phyloP scores from a whole-genome alignment of 192 early-diverging fungal species.

The Polychytrium aggregatum region DNA sequence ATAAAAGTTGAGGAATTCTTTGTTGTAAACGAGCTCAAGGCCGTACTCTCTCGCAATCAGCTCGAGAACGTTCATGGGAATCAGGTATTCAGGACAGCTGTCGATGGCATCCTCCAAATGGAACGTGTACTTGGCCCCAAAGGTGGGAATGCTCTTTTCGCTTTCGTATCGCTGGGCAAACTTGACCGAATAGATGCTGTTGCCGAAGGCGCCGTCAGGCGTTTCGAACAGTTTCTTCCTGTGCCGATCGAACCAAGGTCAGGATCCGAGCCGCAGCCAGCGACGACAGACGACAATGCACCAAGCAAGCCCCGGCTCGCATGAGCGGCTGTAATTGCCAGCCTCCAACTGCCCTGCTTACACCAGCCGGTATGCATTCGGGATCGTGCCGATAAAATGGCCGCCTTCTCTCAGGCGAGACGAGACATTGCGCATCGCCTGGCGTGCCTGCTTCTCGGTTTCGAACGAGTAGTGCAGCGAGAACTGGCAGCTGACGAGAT shows the following conservation, averaged over 20 bases:
- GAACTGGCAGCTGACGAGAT: constrained; percentile 93
- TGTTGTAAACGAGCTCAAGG: constrained; percentile 59
- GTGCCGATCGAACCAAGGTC: not conserved
- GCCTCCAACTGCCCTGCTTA: no score
- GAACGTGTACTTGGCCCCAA: constrained; percentile 83
- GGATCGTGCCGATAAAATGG: constrained; percentile 83
- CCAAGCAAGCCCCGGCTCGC: constrained; percentile 38
- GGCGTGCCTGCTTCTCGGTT: constrained; percentile 64
- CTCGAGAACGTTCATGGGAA: constrained; percentile 73
- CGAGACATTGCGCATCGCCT: constrained; percentile 72
- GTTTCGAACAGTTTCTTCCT: constrained; percentile 35
- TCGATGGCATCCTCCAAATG: constrained; percentile 90
- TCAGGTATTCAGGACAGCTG: constrained; percentile 89
- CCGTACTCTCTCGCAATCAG: constrained; percentile 70
- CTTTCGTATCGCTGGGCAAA: no score
- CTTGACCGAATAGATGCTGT: constrained; percentile 73
- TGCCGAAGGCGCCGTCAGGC: constrained; percentile 61
- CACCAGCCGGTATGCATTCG: constrained; percentile 85
- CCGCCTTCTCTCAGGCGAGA: constrained; percentile 60
- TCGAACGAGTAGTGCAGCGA: constrained; percentile 95
- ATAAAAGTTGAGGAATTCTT: constrained; percentile 79
- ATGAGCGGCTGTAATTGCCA: no score
- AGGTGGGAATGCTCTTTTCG: constrained; percentile 43
- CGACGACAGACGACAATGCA: constrained; percentile 58
- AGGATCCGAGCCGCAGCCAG: not conserved